Evolutionary conservation across 2,329 filamentous ascomycete species (phyloP).

Genomic region (Aspergillus luchuensis): DNA sequence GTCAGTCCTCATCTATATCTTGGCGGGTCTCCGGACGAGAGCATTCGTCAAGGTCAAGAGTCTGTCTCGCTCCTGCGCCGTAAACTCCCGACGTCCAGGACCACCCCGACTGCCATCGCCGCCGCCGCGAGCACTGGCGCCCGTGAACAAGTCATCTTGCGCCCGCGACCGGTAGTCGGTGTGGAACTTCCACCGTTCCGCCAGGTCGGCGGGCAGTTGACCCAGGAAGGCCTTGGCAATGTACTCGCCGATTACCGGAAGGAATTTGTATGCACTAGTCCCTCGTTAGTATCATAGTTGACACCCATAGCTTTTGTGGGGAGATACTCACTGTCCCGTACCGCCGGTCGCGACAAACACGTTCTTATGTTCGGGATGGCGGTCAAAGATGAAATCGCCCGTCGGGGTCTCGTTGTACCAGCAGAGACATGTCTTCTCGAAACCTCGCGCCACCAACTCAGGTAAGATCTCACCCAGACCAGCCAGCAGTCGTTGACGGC

Average conservation of each 20-base stretch:
- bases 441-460: conserved; percentile 58
- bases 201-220: conserved; percentile 52
- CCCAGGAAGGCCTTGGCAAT: conserved; percentile 58
- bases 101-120: conserved; percentile 37
- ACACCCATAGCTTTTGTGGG: rapidly evolving
- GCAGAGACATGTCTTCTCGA: conserved; percentile 62
- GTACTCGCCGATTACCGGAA: conserved; percentile 61
- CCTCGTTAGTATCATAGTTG: neutral
- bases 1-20: neutral
- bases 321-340: conserved; percentile 32
- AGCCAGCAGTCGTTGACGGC: conserved; percentile 57
- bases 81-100: conserved; percentile 31
- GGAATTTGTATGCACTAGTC: conserved; percentile 64
- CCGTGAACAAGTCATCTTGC: conserved; percentile 20
- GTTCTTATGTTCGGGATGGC: conserved; percentile 59
- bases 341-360: conserved; percentile 34
- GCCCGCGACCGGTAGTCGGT: conserved; percentile 24
- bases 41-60: neutral
- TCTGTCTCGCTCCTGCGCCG: conserved; percentile 13
- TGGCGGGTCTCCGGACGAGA: neutral
- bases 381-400: conserved; percentile 68
- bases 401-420: conserved; percentile 72
- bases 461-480: conserved; percentile 63
- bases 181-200: conserved; percentile 58
- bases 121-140: conserved; percentile 35